phyloP scores from a whole-genome alignment of 106 monocot species.

The Apostasia shenzhenica region DNA sequence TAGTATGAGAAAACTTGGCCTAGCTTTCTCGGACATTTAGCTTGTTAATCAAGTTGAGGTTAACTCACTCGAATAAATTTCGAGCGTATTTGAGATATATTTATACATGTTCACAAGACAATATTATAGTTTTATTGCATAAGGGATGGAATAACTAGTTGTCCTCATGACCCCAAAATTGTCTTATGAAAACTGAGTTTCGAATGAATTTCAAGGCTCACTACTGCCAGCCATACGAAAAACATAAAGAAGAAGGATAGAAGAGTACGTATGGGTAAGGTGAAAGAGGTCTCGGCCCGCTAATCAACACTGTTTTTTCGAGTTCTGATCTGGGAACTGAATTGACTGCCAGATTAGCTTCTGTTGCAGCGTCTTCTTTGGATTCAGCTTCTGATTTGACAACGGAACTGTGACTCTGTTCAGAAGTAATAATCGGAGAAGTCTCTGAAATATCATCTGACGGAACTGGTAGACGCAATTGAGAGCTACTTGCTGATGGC shows the following conservation, averaged over 20 bases:
- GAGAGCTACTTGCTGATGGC: constrained; percentile 17
- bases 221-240: too few species aligned
- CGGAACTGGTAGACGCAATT: constrained; percentile 28
- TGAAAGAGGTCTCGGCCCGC: constrained; percentile 30
- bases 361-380: constrained; percentile 19
- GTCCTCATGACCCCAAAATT: too few species aligned
- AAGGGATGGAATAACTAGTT: too few species aligned
- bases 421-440: background rate
- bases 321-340: constrained; percentile 36
- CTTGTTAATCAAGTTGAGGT: too few species aligned
- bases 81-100: too few species aligned
- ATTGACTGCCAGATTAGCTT: constrained; percentile 25
- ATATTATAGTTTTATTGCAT: too few species aligned
- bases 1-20: background rate
- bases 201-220: background rate
- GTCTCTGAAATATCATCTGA: constrained; percentile 15
- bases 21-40: too few species aligned
- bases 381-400: constrained; percentile 7
- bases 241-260: background rate
- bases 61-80: too few species aligned
- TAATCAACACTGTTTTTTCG: constrained; percentile 17
- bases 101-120: too few species aligned
- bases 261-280: constrained; percentile 49
- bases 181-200: too few species aligned
- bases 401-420: background rate